phyloP scores from a whole-genome alignment of 768 basidiomycete species.

The Tulasnella sp. region DNA sequence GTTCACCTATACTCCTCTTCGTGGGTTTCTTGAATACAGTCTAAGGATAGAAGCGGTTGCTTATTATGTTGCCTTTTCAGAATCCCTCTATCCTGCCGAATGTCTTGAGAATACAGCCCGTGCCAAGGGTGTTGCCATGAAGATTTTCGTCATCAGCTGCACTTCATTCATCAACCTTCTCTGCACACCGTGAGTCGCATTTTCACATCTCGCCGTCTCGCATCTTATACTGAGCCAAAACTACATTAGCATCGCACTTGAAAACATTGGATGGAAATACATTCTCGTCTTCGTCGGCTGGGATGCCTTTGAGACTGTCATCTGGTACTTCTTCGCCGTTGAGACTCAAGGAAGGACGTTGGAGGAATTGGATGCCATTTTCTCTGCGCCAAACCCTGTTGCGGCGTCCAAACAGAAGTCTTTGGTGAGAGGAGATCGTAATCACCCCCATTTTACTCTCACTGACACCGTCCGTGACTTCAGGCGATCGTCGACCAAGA shows the following conservation, averaged over 20 bases:
- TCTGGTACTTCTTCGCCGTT: slow-evolving; percentile 31
- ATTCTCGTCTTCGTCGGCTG: slow-evolving; percentile 28
- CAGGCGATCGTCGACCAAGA: not conserved
- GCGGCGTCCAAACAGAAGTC: slow-evolving; percentile 4
- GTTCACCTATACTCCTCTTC: slow-evolving; percentile 31
- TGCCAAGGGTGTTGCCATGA: slow-evolving; percentile 30
- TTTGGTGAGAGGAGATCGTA: not conserved
- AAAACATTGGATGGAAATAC: slow-evolving; percentile 19
- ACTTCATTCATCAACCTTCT: slow-evolving; percentile 30
- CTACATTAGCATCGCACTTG: slow-evolving; percentile 10
- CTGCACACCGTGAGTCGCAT: slow-evolving; percentile 25
- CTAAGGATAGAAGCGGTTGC: not conserved
- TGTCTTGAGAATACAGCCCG: slow-evolving; percentile 29
- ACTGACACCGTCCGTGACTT: not conserved
- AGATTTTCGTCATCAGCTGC: slow-evolving; percentile 27
- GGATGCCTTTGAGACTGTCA: slow-evolving; percentile 28
- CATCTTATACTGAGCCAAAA: not conserved
- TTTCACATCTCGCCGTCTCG: not conserved
- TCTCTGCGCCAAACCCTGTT: slow-evolving; percentile 17
- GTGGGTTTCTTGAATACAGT: not conserved
- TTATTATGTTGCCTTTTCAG: not conserved
- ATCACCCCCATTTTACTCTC: not conserved
- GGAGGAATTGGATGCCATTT: slow-evolving; percentile 18
- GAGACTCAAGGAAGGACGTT: slow-evolving; percentile 28
- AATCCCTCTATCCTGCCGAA: slow-evolving; percentile 29